A percentile compares a stretch with the other conserved stretches of the same genome.
Conservation (phyloP, 495 filamentous ascomycete species). For the Penicillium psychrofluorescens region DNA sequence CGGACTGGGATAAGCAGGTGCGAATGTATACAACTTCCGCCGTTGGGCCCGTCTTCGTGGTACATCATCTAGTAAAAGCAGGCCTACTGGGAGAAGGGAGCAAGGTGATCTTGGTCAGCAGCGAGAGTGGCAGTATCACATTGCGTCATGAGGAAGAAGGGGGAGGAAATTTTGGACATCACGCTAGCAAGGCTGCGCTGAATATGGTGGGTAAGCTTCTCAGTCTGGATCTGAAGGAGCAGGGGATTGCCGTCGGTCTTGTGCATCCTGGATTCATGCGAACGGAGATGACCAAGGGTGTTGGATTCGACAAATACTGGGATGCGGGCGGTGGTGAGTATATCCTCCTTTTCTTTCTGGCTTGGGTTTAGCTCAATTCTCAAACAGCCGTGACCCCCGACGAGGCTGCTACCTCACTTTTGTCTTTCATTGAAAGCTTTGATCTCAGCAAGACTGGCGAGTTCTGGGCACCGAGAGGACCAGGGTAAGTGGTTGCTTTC, state of each 20-base stretch:
- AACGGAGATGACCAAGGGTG: slow-evolving; percentile 63
- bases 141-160: slow-evolving; percentile 60
- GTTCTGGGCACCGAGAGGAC: slow-evolving; percentile 65
- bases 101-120: slow-evolving; percentile 60
- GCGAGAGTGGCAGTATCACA: slow-evolving; percentile 62
- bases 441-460: slow-evolving; percentile 59
- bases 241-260: slow-evolving; percentile 56
- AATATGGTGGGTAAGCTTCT: slow-evolving; percentile 73
- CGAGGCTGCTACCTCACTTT: slow-evolving; percentile 56
- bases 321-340: slow-evolving; percentile 55
- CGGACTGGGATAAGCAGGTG: slow-evolving; percentile 57
- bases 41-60: slow-evolving; percentile 59
- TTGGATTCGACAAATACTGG: slow-evolving; percentile 67
- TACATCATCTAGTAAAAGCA: slow-evolving; percentile 51
- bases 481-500: slow-evolving; percentile 37
- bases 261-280: slow-evolving; percentile 72
- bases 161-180: slow-evolving; percentile 66
- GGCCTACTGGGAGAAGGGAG: slow-evolving; percentile 41
- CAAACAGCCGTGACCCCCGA: slow-evolving; percentile 56
- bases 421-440: slow-evolving; percentile 52
- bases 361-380: too few species aligned
- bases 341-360: background rate
- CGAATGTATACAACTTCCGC: slow-evolving; percentile 65
- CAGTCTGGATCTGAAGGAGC: slow-evolving; percentile 56
- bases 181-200: slow-evolving; percentile 62